These are phyloP conservation scores for Rhizophagus prolifer DNA, from an alignment of 192 early-diverging fungal species.

Conservation along the genomic window DNA sequence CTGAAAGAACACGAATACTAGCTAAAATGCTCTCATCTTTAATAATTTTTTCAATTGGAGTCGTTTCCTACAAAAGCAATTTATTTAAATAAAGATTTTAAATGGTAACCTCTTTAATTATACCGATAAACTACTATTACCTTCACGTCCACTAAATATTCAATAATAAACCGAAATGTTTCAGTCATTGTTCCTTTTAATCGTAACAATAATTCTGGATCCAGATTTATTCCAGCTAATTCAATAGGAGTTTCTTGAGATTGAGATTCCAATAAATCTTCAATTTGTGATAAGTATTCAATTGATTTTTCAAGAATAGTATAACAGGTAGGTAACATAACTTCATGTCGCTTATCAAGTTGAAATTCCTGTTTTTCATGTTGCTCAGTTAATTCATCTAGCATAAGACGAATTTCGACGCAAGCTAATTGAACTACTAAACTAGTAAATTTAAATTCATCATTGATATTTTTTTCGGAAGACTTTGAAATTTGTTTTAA, in stretches of 20 bases:
- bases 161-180: conserved; percentile 38
- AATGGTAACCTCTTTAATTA: neutral
- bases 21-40: conserved; percentile 9
- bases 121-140: neutral
- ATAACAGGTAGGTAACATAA: conserved; percentile 43
- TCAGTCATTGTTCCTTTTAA: conserved; percentile 38
- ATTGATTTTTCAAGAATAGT: conserved; percentile 44
- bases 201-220: conserved; percentile 39
- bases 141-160: conserved; percentile 30
- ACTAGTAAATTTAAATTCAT: conserved; percentile 38
- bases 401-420: conserved; percentile 41
- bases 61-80: neutral
- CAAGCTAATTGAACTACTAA: conserved; percentile 40
- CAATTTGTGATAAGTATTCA: conserved; percentile 34
- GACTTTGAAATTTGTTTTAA: conserved; percentile 2
- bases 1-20: conserved; percentile 24
- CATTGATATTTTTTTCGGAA: conserved; percentile 19
- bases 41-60: neutral
- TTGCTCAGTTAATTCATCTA: conserved; percentile 38
- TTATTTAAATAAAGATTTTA: neutral
- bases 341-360: conserved; percentile 28
- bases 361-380: conserved; percentile 15
- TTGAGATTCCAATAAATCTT: conserved; percentile 24
- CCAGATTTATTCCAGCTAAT: neutral
- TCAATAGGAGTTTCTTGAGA: conserved; percentile 23